Base-by-base conservation (phyloP, 2,329 filamentous ascomycete species). In the Bisporella sp. region DNA sequence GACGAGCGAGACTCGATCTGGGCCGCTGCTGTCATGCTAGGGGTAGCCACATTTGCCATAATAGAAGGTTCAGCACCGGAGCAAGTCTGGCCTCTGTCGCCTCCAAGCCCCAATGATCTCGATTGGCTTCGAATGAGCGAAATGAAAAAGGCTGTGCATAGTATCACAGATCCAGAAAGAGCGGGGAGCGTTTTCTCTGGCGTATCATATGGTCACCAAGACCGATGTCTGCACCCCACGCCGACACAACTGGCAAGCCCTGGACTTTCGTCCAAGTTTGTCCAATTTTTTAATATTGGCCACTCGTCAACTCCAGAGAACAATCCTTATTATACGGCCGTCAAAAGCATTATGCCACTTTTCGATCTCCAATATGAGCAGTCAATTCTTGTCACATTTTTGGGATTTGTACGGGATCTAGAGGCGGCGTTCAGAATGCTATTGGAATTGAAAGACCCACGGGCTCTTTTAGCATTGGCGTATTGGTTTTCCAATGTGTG, bases 121-220 rank as follows among this genome's bases (percentile, higher is more conserved):
- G 70, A 77, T 57, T 85, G 81, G 81, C 60, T 84, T 2, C 74
- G 69, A 46, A 71, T 84, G 61, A 73, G 69, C 51, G 71, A 77
- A 9, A 77, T 77, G 0, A 84, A 84, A 63, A 71, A 69, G 48
- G 69, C 71, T 4, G 67, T 84, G 1, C 81, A 74, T 72, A 60
- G 69, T 60, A n/a, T 81, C 0, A 67, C 74, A 1, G 68, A 82
- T 46, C 75, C 78, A 0, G 52, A 69, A 4, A 67, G 75, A 7
- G 57, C 67, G 0, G 73, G 75, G 13, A 77, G 75, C 47, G 54
- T 75, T 8, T 46, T 46, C 28, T n/a, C 35, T 21, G 4, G 7
- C 2, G 29, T 42, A 28, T 12, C 40, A 13, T 21, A 21, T 21
- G 21, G 21, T 21, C 21, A 21, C 21, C 21, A 21, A 21, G 21